Evolutionary conservation across 2,329 filamentous ascomycete species (phyloP).

Genomic region (Botrytis fragariae): DNA sequence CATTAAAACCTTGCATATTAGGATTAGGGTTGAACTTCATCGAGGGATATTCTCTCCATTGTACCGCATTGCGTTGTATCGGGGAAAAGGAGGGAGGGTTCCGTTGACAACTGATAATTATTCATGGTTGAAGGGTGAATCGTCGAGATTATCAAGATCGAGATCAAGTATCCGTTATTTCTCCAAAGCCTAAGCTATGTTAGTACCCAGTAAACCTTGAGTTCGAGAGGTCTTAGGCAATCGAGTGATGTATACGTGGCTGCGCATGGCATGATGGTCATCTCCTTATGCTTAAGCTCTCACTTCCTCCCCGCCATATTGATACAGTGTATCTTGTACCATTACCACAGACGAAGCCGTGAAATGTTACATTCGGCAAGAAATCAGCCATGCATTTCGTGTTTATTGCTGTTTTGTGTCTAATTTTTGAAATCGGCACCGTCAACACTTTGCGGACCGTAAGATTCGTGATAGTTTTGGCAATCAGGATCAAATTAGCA

Average conservation of each 20-base stretch:
- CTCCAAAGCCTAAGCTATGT: neutral
- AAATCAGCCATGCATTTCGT: neutral
- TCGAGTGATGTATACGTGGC: conserved; percentile 15
- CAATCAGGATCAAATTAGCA: neutral
- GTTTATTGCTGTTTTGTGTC: neutral
- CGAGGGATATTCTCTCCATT: neutral
- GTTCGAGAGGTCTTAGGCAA: neutral
- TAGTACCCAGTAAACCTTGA: neutral
- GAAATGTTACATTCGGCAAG: conserved; percentile 1
- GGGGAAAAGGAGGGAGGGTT: neutral
- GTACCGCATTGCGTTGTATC: neutral
- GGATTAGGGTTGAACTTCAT: neutral
- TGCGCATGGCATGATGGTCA: conserved; percentile 6
- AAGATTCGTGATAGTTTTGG: neutral
- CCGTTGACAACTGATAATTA: neutral
- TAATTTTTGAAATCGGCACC: neutral
- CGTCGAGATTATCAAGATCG: neutral
- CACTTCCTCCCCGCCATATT: conserved; percentile 4
- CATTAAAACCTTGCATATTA: neutral
- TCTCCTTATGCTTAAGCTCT: neutral
- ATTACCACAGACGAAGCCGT: neutral
- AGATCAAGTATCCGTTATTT: neutral
- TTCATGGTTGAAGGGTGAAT: neutral
- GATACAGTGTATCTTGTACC: neutral
- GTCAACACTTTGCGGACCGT: neutral